Percentiles rank a stretch among this genome's conserved stretches.
These are phyloP conservation scores for Nemania abortiva DNA, from an alignment of 2,329 filamentous ascomycete genomes.

Conservation along the genomic window DNA sequence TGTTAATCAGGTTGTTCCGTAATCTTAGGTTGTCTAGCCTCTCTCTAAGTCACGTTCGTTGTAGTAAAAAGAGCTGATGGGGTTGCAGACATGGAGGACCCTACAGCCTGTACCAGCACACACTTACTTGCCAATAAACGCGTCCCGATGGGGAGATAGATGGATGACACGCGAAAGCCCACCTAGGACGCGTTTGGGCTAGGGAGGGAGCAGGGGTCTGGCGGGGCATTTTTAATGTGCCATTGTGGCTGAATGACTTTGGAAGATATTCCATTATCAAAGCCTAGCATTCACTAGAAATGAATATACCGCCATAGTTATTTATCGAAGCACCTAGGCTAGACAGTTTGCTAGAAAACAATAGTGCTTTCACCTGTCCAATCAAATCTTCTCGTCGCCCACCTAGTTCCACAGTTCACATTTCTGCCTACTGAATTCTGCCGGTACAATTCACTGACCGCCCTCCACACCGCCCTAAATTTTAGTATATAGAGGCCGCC, in stretches of 20 bases:
- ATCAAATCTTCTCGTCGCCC: neutral
- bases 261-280: neutral
- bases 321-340: neutral
- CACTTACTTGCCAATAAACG: slow-evolving; percentile 27
- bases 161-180: slow-evolving; percentile 17
- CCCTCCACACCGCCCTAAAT: slow-evolving; percentile 30
- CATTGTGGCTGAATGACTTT: no score
- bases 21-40: slow-evolving; percentile 1
- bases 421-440: slow-evolving; percentile 26
- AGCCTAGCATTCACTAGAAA: neutral
- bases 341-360: neutral
- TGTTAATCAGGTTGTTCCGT: neutral
- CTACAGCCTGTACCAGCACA: neutral
- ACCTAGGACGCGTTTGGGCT: slow-evolving; percentile 27
- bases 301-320: no score
- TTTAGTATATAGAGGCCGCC: slow-evolving; percentile 42
- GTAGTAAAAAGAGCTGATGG: neutral
- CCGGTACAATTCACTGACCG: slow-evolving; percentile 30
- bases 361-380: neutral
- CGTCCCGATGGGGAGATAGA: slow-evolving; percentile 17
- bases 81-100: neutral
- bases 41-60: slow-evolving; percentile 9
- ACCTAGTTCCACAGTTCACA: slow-evolving; percentile 5
- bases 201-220: neutral
- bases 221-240: no score